These are phyloP conservation scores for Candida albicans DNA, from an alignment of 1,139 yeast species.

Conservation along the genomic window DNA sequence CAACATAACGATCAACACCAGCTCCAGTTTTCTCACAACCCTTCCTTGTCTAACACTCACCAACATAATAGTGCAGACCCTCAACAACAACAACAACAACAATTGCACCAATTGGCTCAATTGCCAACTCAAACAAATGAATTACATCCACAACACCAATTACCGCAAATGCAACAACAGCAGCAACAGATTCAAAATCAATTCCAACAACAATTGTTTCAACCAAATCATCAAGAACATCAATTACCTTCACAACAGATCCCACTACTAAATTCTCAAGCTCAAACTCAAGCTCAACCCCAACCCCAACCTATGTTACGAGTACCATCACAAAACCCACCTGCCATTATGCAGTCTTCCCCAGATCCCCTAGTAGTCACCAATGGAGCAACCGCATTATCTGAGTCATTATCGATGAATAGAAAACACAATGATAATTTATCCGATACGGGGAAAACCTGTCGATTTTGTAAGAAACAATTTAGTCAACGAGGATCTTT, in stretches of 20 bases:
- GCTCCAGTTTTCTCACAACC: not conserved
- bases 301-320: not conserved
- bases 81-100: constrained; percentile 2
- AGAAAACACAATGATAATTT: constrained; percentile 7
- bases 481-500: constrained; percentile 21
- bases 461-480: constrained; percentile 19
- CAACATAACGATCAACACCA: constrained; percentile 4
- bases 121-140: no score
- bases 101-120: not conserved
- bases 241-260: not conserved
- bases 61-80: no score
- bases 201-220: no score
- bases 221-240: constrained; percentile 1
- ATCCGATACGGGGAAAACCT: constrained; percentile 8
- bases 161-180: no score
- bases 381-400: not conserved
- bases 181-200: no score
- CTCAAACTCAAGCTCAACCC: not conserved
- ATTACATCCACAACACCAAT: no score
- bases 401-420: constrained; percentile 6
- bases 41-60: no score
- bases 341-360: constrained; percentile 9
- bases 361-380: constrained; percentile 5
- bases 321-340: not conserved
- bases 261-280: constrained; percentile 1